These are phyloP conservation scores for Coniferiporia weirii DNA, from an alignment of 1,284 basidiomycete genomes.

Conservation along the genomic window DNA sequence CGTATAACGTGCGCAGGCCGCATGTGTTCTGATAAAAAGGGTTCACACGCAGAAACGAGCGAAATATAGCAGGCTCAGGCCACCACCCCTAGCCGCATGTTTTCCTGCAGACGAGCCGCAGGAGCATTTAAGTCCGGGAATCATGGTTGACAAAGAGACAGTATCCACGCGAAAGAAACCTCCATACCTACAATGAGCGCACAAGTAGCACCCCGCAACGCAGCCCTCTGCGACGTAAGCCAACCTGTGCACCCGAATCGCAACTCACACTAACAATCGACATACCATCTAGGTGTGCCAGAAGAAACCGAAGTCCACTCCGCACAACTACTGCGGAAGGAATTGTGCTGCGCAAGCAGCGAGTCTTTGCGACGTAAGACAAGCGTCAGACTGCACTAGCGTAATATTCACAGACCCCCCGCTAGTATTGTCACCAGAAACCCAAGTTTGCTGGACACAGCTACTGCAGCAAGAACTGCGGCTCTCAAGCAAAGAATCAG, in stretches of 20 bases:
- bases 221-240: slow-evolving; percentile 9
- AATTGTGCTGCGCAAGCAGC: slow-evolving; percentile 32
- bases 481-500: slow-evolving; percentile 3
- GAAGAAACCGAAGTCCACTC: slow-evolving; percentile 45
- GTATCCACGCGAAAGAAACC: background rate
- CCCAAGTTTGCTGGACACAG: slow-evolving; percentile 4
- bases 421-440: slow-evolving; percentile 7
- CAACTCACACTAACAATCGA: background rate
- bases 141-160: background rate
- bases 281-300: slow-evolving; percentile 36
- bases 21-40: background rate
- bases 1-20: background rate
- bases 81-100: background rate
- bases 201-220: background rate
- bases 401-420: background rate
- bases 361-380: slow-evolving; percentile 6
- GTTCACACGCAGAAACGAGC: background rate
- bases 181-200: background rate
- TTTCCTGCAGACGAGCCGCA: background rate
- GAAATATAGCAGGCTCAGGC: background rate
- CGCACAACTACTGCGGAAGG: slow-evolving; percentile 47
- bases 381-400: background rate
- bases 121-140: background rate
- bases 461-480: slow-evolving; percentile 7
- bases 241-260: background rate